Conservation (phyloP, 371 early-diverging fungal species). For the Haplosporangium sp. region DNA sequence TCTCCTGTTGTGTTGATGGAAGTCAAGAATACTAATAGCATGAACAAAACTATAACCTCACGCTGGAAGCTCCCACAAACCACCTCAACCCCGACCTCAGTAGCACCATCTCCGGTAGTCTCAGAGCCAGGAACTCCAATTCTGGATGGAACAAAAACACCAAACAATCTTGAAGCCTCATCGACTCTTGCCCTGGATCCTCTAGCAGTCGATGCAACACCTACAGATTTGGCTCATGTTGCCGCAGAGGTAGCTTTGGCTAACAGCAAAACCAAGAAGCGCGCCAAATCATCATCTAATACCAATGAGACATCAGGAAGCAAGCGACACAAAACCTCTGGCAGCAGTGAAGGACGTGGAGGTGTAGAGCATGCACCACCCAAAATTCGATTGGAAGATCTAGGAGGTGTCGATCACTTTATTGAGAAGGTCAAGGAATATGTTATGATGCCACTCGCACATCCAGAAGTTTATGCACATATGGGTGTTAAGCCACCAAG, state of each 20-base stretch:
- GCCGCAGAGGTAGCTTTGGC: constrained; percentile 35
- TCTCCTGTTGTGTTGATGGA: constrained; percentile 43
- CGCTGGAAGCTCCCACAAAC: constrained; percentile 67
- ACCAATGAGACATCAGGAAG: constrained; percentile 25
- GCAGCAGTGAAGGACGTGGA: constrained; percentile 12
- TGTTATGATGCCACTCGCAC: constrained; percentile 96
- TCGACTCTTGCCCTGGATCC: constrained; percentile 27
- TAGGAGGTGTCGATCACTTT: constrained; percentile 92
- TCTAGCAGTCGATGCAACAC: constrained; percentile 44
- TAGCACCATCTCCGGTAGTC: constrained; percentile 43
- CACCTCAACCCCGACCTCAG: constrained; percentile 20
- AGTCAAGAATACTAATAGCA: constrained; percentile 69
- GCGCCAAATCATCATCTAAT: constrained; percentile 53
- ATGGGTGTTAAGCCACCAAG: constrained; percentile 97
- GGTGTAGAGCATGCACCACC: constrained; percentile 65
- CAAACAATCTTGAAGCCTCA: constrained; percentile 1
- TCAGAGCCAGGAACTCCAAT: constrained; percentile 42
- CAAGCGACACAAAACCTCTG: constrained; percentile 41
- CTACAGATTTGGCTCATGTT: constrained; percentile 39
- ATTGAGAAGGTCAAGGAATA: constrained; percentile 95
- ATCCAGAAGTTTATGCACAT: constrained; percentile 96
- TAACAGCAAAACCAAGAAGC: constrained; percentile 57
- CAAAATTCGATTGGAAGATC: constrained; percentile 77
- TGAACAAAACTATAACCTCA: constrained; percentile 80
- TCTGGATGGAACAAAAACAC: constrained; percentile 28